Base-by-base conservation (phyloP, 1,284 basidiomycete species). In the Ganoderma lingzhi region DNA sequence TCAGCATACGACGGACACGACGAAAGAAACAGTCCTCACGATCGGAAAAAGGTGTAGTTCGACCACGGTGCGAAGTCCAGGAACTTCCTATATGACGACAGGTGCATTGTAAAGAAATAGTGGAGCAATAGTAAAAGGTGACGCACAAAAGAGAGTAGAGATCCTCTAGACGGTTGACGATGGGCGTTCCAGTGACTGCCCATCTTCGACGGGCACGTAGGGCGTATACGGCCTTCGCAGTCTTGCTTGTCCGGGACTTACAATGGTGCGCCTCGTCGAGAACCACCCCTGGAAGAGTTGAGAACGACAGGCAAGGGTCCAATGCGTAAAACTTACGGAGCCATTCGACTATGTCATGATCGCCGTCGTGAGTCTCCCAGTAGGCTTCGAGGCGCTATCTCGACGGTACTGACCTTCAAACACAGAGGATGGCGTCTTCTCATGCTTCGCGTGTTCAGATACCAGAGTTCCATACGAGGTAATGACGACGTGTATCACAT, bases 241-340 rank as follows among this genome's bases (percentile, higher is more conserved):
- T 94, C 78, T 95, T 93, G 70, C 96, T 98, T 1, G 88, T 88
- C 15, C 96, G 88, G 45, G 95, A 96, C 81, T 98, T 98, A 84
- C 97, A 98, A 73, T 95, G 91, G 80, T 99, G 97, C 2, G 97
- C 97, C 80, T 98, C 96, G 76, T 98, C 96, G 5, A 95, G 83
- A 41, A 95, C 87, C 28, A 95, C 85, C 9, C 79, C 79, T 80
- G 53, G 2, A 39, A 12, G 1, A 42, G 12, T 28, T 28, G 23
- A 61, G 59, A 14, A 41, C 35, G 0, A 42, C 30, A 61, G 17
- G 37, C 0, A 5, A 17, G 6, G 5, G 2, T 9, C 35, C 3
- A 6, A 30, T 10, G 3, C 4, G 3, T 35, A 63, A 15, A 0
- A 70, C 78, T 69, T 63, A 67, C 94, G 86, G 65, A 95, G 84